Base-by-base conservation (phyloP, 2,329 filamentous ascomycete species). In the Colletotrichum lentis region DNA sequence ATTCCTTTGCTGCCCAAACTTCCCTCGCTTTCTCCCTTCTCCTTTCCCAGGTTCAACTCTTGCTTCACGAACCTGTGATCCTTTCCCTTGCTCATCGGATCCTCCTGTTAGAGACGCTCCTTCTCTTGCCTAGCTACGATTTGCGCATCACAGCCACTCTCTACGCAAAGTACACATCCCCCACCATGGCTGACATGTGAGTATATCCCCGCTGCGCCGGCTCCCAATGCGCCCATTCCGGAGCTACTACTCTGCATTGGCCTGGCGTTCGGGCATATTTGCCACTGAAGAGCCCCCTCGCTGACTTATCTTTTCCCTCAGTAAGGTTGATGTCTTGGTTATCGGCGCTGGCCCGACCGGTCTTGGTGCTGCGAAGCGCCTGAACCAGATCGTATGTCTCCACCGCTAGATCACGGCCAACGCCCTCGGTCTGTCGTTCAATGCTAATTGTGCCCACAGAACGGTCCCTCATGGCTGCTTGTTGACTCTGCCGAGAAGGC, bases 261-360 rank as follows among this genome's bases (percentile, higher is more conserved):
- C 6, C 5, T 60, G 35, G 24, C 41, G 41, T 59, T 39, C 50
- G 22, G 20, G 47, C 11, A 12, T 6, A 14, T 4, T 20, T 46
- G 20, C 43, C 41, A 39, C 44, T 53, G 44, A 46, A 60, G 39
- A 53, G 43, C 22, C 7, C 2, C 39, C 12, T 18, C n/a, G 41
- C 69, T 73, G 56, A 73, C 69, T 27, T 5, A 53, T 56, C 7
- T 39, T 52, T 10, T 24, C 49, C 24, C 67, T 16, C 80, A 96
- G 94, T 81, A 90, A 93, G 77, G 93, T 98, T 80, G 96, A 99
- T 83, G 91, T 99, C 74, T 93, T 99, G 79, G 90, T 99, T 81
- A 97, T 98, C 84, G 96, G 96, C 78, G 95, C 95, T 83, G 96
- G 96, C 78, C 96, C 96, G 76, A 98, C 96, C 77, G 96, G 96